A percentile compares a stretch with the other conserved stretches of the same genome.
Evolutionary conservation across 768 basidiomycete species (phyloP).

Genomic region (Lactarius deliciosus): DNA sequence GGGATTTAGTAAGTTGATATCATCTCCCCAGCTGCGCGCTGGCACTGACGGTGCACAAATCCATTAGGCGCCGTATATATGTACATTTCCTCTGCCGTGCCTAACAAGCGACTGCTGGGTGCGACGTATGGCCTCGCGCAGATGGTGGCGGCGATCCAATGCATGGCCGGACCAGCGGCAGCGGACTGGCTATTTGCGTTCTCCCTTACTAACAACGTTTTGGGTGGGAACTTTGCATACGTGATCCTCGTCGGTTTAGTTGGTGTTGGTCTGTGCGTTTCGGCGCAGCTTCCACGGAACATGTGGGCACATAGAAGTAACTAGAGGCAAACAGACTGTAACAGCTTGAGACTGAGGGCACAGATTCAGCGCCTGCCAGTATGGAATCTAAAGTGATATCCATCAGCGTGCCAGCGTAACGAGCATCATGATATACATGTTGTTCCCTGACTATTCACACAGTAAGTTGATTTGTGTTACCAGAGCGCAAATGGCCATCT

Average conservation of each 20-base stretch:
- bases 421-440: no score
- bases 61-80: conserved; percentile 62
- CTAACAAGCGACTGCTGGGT: conserved; percentile 62
- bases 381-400: no score
- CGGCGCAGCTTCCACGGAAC: neutral
- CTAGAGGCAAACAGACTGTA: neutral
- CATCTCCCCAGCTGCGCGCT: neutral
- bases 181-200: conserved; percentile 66
- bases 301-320: neutral
- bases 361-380: no score
- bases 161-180: conserved; percentile 50
- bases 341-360: neutral
- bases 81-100: conserved; percentile 61
- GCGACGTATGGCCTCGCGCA: conserved; percentile 59
- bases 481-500: no score
- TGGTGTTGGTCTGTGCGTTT: neutral
- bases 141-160: conserved; percentile 40
- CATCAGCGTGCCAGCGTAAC: no score
- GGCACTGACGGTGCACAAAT: neutral
- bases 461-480: no score
- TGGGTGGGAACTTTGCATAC: conserved; percentile 2
- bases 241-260: neutral
- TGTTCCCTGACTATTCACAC: no score
- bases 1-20: neutral
- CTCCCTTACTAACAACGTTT: conserved; percentile 43